These are phyloP conservation scores for Camellia lanceoleosa DNA, from an alignment of 148 eudicot genomes.

Conservation along the genomic window DNA sequence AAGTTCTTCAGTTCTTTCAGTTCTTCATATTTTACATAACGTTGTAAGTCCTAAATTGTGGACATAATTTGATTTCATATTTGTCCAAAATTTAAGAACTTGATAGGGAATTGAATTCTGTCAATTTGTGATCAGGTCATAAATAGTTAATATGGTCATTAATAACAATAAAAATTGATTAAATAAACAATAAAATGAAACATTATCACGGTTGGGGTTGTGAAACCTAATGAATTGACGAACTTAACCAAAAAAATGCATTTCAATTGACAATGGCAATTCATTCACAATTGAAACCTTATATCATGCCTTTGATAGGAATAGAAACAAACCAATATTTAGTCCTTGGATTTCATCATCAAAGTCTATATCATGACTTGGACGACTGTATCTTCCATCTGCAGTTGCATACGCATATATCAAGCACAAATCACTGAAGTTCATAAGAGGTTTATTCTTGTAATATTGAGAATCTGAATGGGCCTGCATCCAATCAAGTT, in stretches of 20 bases:
- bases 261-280: not conserved
- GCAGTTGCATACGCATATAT: no score
- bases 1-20: no score
- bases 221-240: not conserved
- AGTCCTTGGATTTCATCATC: conserved; percentile 6
- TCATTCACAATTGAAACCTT: not conserved
- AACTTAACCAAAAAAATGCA: not conserved
- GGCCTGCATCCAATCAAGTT: no score
- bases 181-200: not conserved
- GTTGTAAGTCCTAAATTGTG: not conserved
- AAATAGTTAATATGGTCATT: not conserved
- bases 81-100: not conserved
- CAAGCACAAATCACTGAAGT: no score
- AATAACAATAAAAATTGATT: not conserved
- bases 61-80: not conserved
- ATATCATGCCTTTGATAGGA: not conserved
- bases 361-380: no score
- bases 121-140: not conserved
- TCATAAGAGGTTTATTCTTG: no score
- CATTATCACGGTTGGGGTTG: not conserved
- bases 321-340: conserved; percentile 10
- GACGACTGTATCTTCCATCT: no score
- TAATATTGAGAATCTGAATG: no score
- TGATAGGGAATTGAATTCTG: not conserved
- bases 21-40: no score